Conservation (phyloP, 306 rosid genomes). For the Fragaria iinumae region DNA sequence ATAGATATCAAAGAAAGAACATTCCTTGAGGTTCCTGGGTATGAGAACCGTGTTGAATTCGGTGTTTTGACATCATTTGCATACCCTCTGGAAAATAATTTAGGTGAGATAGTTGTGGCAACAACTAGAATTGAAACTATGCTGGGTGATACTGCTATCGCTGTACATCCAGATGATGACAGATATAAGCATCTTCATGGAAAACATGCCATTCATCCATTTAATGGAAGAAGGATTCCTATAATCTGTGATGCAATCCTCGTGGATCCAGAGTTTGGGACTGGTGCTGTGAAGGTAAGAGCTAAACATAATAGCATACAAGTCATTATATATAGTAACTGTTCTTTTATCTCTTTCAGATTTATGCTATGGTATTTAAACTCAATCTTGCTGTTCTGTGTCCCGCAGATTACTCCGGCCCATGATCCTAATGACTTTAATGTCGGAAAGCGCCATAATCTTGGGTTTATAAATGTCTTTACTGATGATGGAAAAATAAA, state of each 20-base stretch:
- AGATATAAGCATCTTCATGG: conserved; percentile 79
- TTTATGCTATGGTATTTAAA: conserved; percentile 11
- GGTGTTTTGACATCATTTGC: conserved; percentile 87
- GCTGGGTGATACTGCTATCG: conserved; percentile 98
- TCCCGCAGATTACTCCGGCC: conserved; percentile 92
- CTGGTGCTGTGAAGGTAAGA: conserved; percentile 96
- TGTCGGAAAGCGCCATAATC: conserved; percentile 85
- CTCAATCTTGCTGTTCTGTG: conserved; percentile 23
- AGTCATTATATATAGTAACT: neutral
- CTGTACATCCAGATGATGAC: conserved; percentile 73
- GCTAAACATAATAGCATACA: conserved; percentile 6
- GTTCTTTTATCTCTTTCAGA: neutral
- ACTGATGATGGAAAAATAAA: conserved; percentile 89
- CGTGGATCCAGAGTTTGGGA: conserved; percentile 87
- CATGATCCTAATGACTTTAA: conserved; percentile 98
- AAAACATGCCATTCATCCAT: conserved; percentile 86
- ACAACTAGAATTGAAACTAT: conserved; percentile 94
- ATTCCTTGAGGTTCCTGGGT: conserved; percentile 70
- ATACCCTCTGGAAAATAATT: conserved; percentile 71
- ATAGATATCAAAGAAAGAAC: conserved; percentile 76
- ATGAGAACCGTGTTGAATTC: conserved; percentile 77
- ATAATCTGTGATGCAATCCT: conserved; percentile 82
- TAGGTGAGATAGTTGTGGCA: conserved; percentile 92
- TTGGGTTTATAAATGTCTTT: conserved; percentile 74
- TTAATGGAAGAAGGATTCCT: conserved; percentile 77